Base-by-base conservation (phyloP, 148 eudicot genomes). In the Arctostaphylos glauca region DNA sequence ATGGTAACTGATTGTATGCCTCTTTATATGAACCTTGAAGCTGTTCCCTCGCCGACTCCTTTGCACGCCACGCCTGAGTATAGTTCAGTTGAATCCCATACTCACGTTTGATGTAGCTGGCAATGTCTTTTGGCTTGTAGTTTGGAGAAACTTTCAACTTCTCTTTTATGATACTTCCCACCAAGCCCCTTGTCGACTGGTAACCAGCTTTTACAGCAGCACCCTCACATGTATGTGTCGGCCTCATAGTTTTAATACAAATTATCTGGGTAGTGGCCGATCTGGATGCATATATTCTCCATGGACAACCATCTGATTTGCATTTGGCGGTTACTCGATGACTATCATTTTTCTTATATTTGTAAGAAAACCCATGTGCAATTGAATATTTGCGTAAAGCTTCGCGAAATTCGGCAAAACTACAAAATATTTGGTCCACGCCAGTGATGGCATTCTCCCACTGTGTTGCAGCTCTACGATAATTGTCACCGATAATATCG, bases 31-130 rank as follows among this genome's bases (percentile, higher is more conserved):
- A 88, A 82, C 89, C 89, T 77, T 85, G 89, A 81, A 88, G 85
- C 73, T 90, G 89, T 81, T 90, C 92, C 81, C 85, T 85, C 49
- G 89, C 92, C 49, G 78, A 83, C 82, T 87, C 91, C 86, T 85
- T 88, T 15, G 89, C 92, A 74, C 92, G 92, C 89, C 90, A 85
- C 14, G 92, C 92, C 84, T 90, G 92, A 53, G 90, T 78, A 76
- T 90, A 90, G 79, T 85, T 90, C 62, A 90, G 48, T 72, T 90
- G 81, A 82, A 90, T 88, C n/a, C 92, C 92, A 74, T 81, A 90
- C 86, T 88, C 92, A 76, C 41, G 85, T 73, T 84, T 81, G 72
- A 90, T 86, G 77, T 90, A 89, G 74, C 75, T 82, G 64, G 87
- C 91, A 54, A 90, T 90, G 41, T 90, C 92, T 83, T 90, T 88